phyloP scores from a whole-genome alignment of 768 basidiomycete species.

The Amylocystis lapponica region DNA sequence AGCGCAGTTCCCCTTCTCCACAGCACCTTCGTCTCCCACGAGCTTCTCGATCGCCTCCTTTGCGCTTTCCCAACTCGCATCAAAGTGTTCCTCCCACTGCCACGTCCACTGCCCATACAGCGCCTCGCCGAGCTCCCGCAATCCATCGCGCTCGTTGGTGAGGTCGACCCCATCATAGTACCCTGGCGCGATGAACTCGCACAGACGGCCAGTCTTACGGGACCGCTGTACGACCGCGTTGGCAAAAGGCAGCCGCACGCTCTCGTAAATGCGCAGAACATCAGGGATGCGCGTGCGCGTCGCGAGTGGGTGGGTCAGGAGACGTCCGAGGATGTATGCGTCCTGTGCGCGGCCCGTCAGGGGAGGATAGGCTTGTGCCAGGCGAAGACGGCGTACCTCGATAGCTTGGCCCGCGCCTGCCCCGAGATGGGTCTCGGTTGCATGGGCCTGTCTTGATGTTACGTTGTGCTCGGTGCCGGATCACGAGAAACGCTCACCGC shows the following conservation, averaged over 20 bases:
- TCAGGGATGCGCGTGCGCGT: conserved; percentile 6
- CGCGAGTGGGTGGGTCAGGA: conserved; percentile 14
- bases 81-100: conserved; percentile 9
- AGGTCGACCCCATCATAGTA: conserved; percentile 7
- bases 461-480: not conserved
- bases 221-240: conserved; percentile 8
- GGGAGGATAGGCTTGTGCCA: not conserved
- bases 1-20: too few relatives aligned
- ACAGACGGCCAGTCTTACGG: conserved; percentile 14
- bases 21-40: too few relatives aligned
- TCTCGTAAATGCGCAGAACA: conserved; percentile 16
- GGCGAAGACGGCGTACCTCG: conserved; percentile 11
- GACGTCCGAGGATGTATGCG: conserved; percentile 19
- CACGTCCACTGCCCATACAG: conserved; percentile 10
- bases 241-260: conserved; percentile 17
- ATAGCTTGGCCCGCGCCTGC: conserved; percentile 26
- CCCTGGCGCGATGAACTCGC: conserved; percentile 14
- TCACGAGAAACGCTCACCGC: conserved; percentile 11
- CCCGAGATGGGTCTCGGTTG: conserved; percentile 23
- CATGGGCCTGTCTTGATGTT: conserved; percentile 17
- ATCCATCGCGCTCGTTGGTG: conserved; percentile 1
- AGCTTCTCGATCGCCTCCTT: conserved; percentile 5
- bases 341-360: conserved; percentile 9
- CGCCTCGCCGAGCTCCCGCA: conserved; percentile 5
- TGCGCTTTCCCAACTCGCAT: conserved; percentile 11